These are phyloP conservation scores for Anisodus acutangulus DNA, from an alignment of 257 asterid species.

Conservation along the genomic window DNA sequence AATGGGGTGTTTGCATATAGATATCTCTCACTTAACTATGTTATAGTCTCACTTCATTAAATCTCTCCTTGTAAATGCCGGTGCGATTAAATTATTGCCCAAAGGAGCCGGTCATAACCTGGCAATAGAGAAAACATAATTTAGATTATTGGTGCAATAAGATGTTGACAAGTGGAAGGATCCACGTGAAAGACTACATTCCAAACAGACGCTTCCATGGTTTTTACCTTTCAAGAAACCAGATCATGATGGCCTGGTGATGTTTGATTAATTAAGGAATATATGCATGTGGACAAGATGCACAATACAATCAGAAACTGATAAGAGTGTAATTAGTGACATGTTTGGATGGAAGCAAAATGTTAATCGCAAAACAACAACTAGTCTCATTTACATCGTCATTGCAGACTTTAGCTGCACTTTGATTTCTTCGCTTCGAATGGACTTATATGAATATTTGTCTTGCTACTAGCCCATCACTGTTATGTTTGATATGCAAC, in stretches of 20 bases:
- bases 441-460: neutral
- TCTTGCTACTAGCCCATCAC: neutral
- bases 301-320: neutral
- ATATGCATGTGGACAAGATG: constrained; percentile 15
- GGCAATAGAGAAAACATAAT: neutral
- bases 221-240: neutral
- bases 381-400: neutral
- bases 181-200: neutral
- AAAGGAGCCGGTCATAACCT: neutral
- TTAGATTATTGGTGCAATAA: neutral
- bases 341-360: neutral
- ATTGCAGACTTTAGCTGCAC: neutral
- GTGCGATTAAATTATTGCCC: no score
- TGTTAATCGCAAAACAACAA: neutral
- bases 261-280: neutral
- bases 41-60: no score
- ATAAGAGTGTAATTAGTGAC: neutral
- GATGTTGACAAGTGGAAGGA: constrained; percentile 7
- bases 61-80: neutral
- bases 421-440: neutral
- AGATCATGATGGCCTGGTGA: neutral
- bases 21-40: neutral
- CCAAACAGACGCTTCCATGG: neutral
- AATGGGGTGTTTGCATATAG: neutral
- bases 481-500: neutral